Conservation (phyloP, 2,329 filamentous ascomycete species). For the Beauveria scarabaeidicola region DNA sequence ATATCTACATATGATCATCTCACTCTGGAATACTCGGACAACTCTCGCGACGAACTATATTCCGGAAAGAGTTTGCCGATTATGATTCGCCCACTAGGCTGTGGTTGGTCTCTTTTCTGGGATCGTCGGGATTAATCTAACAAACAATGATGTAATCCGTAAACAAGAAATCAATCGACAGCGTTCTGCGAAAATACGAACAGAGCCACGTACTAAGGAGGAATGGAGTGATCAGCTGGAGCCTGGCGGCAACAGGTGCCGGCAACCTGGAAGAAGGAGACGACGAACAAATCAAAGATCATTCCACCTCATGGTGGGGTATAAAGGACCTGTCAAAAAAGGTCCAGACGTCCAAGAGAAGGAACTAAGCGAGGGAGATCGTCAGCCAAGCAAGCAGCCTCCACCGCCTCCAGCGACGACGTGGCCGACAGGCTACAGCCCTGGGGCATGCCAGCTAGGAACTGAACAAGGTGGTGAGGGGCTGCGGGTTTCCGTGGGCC, state of each 20-base stretch:
- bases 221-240: not conserved
- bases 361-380: constrained; percentile 9
- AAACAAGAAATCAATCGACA: not conserved
- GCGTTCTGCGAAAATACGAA: not conserved
- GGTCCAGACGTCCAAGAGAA: constrained; percentile 4
- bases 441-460: constrained; percentile 6
- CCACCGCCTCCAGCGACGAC: not conserved
- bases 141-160: not conserved
- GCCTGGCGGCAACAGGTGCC: not conserved
- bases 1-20: not conserved
- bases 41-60: not conserved
- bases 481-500: not conserved
- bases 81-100: no score
- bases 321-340: constrained; percentile 2
- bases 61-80: not conserved
- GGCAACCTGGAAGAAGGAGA: not conserved
- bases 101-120: not conserved
- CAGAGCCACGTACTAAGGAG: not conserved
- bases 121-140: not conserved
- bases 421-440: not conserved
- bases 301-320: not conserved
- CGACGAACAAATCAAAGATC: no score
- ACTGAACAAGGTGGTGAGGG: constrained; percentile 4
- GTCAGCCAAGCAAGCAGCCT: not conserved
- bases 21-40: not conserved